Evolutionary conservation across 163 green algal genomes (phyloP).

Genomic region (Prototheca wickerhamii): DNA sequence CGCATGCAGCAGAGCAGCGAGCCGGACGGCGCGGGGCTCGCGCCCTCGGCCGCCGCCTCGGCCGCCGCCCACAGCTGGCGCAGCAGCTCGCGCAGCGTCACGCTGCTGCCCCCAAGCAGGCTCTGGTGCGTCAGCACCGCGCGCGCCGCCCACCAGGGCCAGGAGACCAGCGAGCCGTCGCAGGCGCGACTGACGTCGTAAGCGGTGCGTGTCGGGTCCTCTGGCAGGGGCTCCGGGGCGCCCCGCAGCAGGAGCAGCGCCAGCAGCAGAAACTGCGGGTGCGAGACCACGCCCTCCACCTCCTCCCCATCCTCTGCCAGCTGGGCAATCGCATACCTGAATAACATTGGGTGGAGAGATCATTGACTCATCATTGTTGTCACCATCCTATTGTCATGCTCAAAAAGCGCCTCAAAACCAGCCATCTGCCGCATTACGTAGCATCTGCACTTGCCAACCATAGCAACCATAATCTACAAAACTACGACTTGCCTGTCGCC

Average conservation of each 20-base stretch:
- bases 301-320: conserved; percentile 56
- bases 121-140: conserved; percentile 53
- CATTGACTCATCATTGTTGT: neutral
- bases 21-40: conserved; percentile 5
- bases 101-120: conserved; percentile 42
- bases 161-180: conserved; percentile 14
- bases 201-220: too few species aligned
- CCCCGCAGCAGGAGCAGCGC: conserved; percentile 35
- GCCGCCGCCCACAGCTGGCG: neutral
- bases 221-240: too few species aligned
- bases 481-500: too few species aligned
- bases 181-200: neutral
- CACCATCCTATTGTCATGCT: neutral
- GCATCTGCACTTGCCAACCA: too few species aligned
- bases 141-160: conserved; percentile 58
- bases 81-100: conserved; percentile 36
- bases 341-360: too few species aligned
- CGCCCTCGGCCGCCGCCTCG: conserved; percentile 1
- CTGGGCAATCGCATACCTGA: conserved; percentile 31
- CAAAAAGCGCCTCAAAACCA: too few species aligned
- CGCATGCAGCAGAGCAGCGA: conserved; percentile 2
- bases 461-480: neutral
- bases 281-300: conserved; percentile 30
- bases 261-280: conserved; percentile 58
- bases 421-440: too few species aligned